A percentile compares a stretch with the other conserved stretches of the same genome.
Evolutionary conservation across 371 early-diverging fungal species (phyloP).

Genomic region (Mucor plumbeus): DNA sequence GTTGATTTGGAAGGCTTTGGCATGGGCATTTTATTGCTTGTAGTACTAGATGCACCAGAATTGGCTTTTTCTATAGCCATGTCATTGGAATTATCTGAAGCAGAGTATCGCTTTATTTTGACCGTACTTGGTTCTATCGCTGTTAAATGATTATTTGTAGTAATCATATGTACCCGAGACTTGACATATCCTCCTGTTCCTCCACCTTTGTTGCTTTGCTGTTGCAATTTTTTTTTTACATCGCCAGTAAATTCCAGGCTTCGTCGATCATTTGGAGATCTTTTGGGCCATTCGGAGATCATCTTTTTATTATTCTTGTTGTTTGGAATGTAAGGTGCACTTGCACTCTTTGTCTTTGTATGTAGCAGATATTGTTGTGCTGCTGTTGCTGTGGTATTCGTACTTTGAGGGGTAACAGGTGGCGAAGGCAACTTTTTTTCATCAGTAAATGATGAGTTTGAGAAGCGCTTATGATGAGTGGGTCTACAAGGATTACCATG

Average conservation of each 20-base stretch:
- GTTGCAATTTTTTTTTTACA: background rate
- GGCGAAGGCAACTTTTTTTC: background rate
- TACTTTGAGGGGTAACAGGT: background rate
- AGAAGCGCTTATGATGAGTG: background rate
- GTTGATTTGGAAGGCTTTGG: conserved; percentile 27
- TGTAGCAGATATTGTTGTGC: conserved; percentile 1
- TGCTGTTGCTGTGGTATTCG: background rate
- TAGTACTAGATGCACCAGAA: background rate
- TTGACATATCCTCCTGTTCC: conserved; percentile 16
- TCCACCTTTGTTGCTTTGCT: conserved; percentile 2
- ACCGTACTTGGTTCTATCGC: conserved; percentile 1
- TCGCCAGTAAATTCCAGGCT: background rate
- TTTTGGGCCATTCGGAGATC: background rate
- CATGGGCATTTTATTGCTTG: background rate
- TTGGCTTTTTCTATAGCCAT: background rate
- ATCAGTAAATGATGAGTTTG: background rate
- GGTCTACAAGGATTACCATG: background rate
- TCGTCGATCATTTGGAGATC: background rate
- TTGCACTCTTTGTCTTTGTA: background rate
- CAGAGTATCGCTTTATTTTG: background rate
- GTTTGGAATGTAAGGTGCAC: background rate
- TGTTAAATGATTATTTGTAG: conserved; percentile 5
- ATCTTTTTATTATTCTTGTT: background rate
- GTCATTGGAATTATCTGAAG: background rate
- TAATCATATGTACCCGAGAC: conserved; percentile 22